Conservation (phyloP, 2,329 filamentous ascomycete species). For the Scedosporium boydii region DNA sequence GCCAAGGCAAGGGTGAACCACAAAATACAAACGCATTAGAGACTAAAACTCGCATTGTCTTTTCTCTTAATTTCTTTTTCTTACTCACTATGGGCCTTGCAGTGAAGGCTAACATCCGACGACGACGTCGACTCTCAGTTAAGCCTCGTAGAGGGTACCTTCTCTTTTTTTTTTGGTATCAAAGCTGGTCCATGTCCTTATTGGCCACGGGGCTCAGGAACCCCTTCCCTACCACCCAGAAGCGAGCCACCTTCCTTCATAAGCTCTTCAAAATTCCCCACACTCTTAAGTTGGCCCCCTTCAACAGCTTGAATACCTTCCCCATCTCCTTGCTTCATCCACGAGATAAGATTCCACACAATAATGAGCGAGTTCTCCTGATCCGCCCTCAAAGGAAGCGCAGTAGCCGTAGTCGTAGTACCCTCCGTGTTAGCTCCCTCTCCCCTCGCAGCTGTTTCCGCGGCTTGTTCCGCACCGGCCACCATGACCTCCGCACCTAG, state of each 20-base stretch:
- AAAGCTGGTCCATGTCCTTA: neutral
- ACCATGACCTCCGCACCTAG: constrained; percentile 12
- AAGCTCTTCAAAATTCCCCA: constrained; percentile 34
- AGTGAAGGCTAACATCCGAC: neutral
- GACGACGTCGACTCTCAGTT: too few species aligned
- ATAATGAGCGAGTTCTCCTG: constrained; percentile 53
- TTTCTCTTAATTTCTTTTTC: neutral
- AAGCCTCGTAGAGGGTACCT: too few species aligned
- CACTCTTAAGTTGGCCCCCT: constrained; percentile 28
- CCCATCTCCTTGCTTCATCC: neutral
- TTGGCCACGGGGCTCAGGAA: neutral
- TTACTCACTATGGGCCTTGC: neutral
- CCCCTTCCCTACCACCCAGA: neutral
- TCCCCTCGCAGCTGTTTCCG: constrained; percentile 7
- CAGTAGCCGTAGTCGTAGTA: constrained; percentile 22
- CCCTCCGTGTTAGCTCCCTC: constrained; percentile 19
- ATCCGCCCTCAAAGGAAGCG: constrained; percentile 31
- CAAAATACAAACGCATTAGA: constrained; percentile 7
- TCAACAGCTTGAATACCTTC: constrained; percentile 7
- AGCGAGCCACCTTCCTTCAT: constrained; percentile 40
- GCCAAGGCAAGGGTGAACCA: constrained; percentile 2
- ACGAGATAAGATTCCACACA: constrained; percentile 43
- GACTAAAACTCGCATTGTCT: neutral
- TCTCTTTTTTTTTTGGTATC: neutral
- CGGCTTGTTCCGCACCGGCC: constrained; percentile 5